These are phyloP conservation scores for Dactylellina parvicollis DNA, from an alignment of 2,329 filamentous ascomycete genomes.

Conservation along the genomic window DNA sequence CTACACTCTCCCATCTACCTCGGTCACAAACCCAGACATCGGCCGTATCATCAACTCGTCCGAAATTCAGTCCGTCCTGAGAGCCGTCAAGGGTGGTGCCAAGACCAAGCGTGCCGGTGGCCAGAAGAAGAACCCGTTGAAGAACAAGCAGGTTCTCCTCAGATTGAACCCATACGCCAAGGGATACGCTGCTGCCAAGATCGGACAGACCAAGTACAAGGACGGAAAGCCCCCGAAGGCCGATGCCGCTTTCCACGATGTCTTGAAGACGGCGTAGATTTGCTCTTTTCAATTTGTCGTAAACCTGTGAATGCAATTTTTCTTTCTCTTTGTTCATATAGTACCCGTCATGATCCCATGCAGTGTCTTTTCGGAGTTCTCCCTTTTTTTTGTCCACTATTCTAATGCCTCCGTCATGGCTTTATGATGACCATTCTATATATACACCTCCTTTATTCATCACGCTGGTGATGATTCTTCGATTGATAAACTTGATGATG, in stretches of 20 bases:
- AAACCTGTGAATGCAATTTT: background rate
- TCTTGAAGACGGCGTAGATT: conserved; percentile 37
- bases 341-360: conserved; percentile 42
- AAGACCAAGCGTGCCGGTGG: conserved; percentile 88
- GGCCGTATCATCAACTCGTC: conserved; percentile 98
- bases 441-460: conserved; percentile 16
- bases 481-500: no score
- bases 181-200: conserved; percentile 85
- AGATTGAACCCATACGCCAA: conserved; percentile 98
- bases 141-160: conserved; percentile 98
- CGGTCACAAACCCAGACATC: conserved; percentile 93
- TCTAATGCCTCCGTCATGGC: conserved; percentile 27
- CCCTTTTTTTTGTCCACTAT: conserved; percentile 14
- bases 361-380: conserved; percentile 41
- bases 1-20: conserved; percentile 93
- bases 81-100: conserved; percentile 87
- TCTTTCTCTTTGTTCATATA: conserved; percentile 27
- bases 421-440: conserved; percentile 45
- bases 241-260: conserved; percentile 20
- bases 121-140: conserved; percentile 99
- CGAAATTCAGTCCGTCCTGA: conserved; percentile 95
- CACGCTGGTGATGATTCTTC: background rate
- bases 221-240: conserved; percentile 68
- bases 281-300: conserved; percentile 7
- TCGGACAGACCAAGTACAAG: conserved; percentile 76